A percentile compares a stretch with the other conserved stretches of the same genome.
phyloP scores from a whole-genome alignment of 2,329 filamentous ascomycete genomes.

The Dryadomyces sulphureus region DNA sequence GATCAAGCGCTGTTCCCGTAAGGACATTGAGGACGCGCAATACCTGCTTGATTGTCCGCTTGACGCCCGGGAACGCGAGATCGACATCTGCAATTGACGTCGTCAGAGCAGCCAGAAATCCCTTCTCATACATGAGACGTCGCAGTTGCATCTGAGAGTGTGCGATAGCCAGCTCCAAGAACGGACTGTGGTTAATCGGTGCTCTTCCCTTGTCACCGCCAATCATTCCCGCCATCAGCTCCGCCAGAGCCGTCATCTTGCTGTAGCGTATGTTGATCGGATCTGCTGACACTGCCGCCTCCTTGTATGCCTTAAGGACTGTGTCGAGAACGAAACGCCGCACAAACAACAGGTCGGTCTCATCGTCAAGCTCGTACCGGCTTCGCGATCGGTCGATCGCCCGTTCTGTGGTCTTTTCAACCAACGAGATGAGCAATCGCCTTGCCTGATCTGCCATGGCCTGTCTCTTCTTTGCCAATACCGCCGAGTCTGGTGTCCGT shows the following conservation, averaged over 20 bases:
- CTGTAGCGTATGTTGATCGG: conserved; percentile 75
- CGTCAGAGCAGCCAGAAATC: conserved; percentile 78
- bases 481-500: conserved; percentile 36
- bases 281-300: conserved; percentile 66
- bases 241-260: conserved; percentile 71
- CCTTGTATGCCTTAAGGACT: conserved; percentile 79
- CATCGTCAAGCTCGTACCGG: conserved; percentile 55
- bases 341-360: conserved; percentile 77
- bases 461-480: conserved; percentile 67
- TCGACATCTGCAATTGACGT: conserved; percentile 90
- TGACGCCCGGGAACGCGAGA: conserved; percentile 83
- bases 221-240: conserved; percentile 87
- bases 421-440: conserved; percentile 71
- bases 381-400: conserved; percentile 40
- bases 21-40: conserved; percentile 76
- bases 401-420: conserved; percentile 74
- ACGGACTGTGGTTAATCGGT: conserved; percentile 21
- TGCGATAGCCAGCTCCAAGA: conserved; percentile 14
- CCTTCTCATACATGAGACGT: conserved; percentile 97
- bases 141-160: conserved; percentile 71
- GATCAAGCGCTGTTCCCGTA: conserved; percentile 70
- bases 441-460: conserved; percentile 79
- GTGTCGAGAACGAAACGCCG: conserved; percentile 92
- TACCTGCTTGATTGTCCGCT: conserved; percentile 92
- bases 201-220: conserved; percentile 63